Percentiles rank a stretch among this genome's conserved stretches.
Conservation (phyloP, 2,329 filamentous ascomycete species). For the Claviceps maximensis region DNA sequence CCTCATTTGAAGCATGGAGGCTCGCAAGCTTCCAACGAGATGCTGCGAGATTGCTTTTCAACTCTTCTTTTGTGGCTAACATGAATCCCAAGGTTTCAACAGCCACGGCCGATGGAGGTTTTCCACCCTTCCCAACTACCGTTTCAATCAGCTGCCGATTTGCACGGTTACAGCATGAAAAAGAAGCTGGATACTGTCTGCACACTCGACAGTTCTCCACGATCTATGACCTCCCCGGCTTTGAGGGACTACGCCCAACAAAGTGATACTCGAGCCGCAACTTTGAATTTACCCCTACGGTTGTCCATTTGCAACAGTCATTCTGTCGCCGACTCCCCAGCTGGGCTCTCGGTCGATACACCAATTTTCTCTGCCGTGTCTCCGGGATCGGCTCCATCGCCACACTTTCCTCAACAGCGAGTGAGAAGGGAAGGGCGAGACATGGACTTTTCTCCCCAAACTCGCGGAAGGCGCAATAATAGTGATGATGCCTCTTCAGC, state of each 20-base stretch:
- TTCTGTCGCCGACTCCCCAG: constrained; percentile 18
- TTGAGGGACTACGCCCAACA: constrained; percentile 26
- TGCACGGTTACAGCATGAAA: constrained; percentile 37
- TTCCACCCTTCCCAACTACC: constrained; percentile 37
- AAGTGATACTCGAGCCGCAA: constrained; percentile 23
- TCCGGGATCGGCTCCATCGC: constrained; percentile 30
- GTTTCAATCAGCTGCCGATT: constrained; percentile 31
- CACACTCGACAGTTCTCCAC: constrained; percentile 31
- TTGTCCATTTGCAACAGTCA: constrained; percentile 27
- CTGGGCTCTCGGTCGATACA: constrained; percentile 28
- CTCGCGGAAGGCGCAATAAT: constrained; percentile 33
- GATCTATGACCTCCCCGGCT: constrained; percentile 30
- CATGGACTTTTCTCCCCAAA: constrained; percentile 32
- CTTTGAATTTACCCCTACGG: constrained; percentile 31
- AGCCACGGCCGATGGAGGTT: constrained; percentile 27
- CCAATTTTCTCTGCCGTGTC: constrained; percentile 35
- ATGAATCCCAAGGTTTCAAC: constrained; percentile 23
- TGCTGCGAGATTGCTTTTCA: background rate
- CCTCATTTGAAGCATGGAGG: background rate
- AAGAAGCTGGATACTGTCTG: constrained; percentile 40
- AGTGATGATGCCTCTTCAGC: constrained; percentile 38
- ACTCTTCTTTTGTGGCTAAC: background rate
- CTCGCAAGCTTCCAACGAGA: background rate
- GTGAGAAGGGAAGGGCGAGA: constrained; percentile 32
- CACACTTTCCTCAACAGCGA: constrained; percentile 27